Base-by-base conservation (phyloP, 139 green algal genomes). In the Picochlorum sp. region DNA sequence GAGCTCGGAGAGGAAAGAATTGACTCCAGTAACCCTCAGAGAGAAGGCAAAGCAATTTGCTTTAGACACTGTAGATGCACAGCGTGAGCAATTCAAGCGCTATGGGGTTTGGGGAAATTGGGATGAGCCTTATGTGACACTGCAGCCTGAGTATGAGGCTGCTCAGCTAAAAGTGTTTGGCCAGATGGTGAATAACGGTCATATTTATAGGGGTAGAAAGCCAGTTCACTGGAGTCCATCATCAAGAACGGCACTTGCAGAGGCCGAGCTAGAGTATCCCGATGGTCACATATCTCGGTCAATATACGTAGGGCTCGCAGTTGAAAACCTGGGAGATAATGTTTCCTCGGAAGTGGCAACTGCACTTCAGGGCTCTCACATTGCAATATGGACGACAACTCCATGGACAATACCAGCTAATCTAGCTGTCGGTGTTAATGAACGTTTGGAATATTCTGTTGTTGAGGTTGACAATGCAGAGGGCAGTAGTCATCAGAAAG, bases 321-420 rank as follows among this genome's bases (percentile, higher is more conserved):
- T 95, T 44, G n/a, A 59, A 29, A 45, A 53, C 16, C 37, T 13
- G 51, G 45, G 59, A 63, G 30, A 24, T 50, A 24, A 31, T 22
- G 22, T 45, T n/a, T 9, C 33, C 10, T 31, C 18, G 7, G 12
- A 44, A n/a, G 63, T 61, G 43, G 44, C 52, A 6, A 45, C 53
- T 10, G 53, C 43, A 9, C 58, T 78, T 55, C 31, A 50, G 35
- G 69, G 68, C 12, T 65, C 75, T 26, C 28, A 54, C 13, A 58
- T 98, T 47, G 89, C 87, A n/a, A 84, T 99, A 30, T 98, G 93
- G 93, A 99, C 93, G 10, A 99, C 93, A 35, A 99, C 93, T 2
- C 89, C 93, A 30, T 99, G 93, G 93, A 98, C 93, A 24, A 92
- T 99, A 36, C 93, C 93, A 13, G 93, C 87, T 59, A 99, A 99